Evolutionary conservation across 1,284 basidiomycete species (phyloP).

Genomic region (Pulchroboletus neoregius): DNA sequence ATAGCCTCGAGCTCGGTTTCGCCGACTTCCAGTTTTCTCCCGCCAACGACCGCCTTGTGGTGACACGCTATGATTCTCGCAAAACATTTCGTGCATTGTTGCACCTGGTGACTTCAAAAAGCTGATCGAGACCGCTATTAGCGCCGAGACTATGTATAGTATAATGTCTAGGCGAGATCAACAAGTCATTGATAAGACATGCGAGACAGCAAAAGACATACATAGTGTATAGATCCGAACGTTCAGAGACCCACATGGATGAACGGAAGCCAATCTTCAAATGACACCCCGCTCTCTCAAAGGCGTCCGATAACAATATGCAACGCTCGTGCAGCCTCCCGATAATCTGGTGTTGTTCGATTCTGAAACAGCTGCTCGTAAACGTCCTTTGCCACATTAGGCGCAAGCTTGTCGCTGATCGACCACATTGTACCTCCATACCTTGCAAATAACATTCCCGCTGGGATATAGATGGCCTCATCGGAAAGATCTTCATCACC

Average conservation of each 20-base stretch:
- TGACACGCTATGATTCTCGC: no score
- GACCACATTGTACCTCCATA: slow-evolving; percentile 6
- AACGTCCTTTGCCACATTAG: slow-evolving; percentile 3
- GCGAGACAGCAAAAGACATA: no score
- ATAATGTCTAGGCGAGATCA: no score
- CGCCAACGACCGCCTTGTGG: no score
- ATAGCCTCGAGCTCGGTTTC: no score
- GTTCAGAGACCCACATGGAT: slow-evolving; percentile 6
- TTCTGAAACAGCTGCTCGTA: neutral
- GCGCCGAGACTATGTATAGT: no score
- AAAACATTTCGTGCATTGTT: no score
- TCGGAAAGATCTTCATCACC: slow-evolving; percentile 1
- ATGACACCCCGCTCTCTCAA: neutral
- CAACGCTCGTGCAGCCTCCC: slow-evolving; percentile 4
- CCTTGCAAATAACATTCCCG: slow-evolving; percentile 6
- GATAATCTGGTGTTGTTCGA: neutral
- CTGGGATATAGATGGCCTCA: slow-evolving; percentile 7
- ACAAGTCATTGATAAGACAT: no score
- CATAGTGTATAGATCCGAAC: no score
- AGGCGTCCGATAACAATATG: slow-evolving; percentile 1
- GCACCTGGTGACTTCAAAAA: no score
- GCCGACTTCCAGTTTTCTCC: no score
- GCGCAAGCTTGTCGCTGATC: slow-evolving; percentile 8
- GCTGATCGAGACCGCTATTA: no score
- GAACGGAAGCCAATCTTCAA: slow-evolving; percentile 7